phyloP scores from a whole-genome alignment of 1,284 basidiomycete species.

The Moesziomyces sp. region DNA sequence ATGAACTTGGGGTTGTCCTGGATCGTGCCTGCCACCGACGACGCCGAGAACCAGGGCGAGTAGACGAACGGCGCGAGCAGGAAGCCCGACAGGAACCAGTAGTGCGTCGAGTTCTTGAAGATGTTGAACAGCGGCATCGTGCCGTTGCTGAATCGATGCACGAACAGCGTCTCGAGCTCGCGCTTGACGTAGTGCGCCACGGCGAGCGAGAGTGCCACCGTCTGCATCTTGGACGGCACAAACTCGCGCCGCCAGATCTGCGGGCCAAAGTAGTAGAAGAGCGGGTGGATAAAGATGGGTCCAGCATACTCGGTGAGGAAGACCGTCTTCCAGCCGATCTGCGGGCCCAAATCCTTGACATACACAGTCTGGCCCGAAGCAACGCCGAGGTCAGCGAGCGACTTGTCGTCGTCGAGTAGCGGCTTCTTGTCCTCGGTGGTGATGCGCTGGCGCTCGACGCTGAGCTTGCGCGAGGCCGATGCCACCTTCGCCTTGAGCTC shows the following conservation, averaged over 20 bases:
- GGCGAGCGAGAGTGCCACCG: conserved; percentile 81
- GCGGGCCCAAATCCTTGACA: conserved; percentile 66
- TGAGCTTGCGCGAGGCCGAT: conserved; percentile 36
- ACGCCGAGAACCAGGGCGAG: conserved; percentile 74
- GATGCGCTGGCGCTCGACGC: conserved; percentile 58
- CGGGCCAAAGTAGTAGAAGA: conserved; percentile 80
- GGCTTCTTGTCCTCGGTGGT: conserved; percentile 59
- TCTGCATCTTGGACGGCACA: conserved; percentile 82
- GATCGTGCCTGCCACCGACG: conserved; percentile 76
- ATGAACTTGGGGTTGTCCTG: conserved; percentile 79
- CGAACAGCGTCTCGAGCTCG: conserved; percentile 89
- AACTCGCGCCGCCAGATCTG: conserved; percentile 76
- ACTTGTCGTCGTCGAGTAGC: conserved; percentile 55
- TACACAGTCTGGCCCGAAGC: conserved; percentile 47
- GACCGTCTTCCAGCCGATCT: conserved; percentile 65
- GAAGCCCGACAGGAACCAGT: conserved; percentile 79
- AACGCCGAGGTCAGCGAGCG: conserved; percentile 45
- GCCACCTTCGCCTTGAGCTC: conserved; percentile 59
- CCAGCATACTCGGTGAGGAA: conserved; percentile 72
- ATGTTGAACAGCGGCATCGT: conserved; percentile 91
- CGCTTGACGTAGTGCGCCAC: conserved; percentile 91
- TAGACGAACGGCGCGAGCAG: conserved; percentile 44
- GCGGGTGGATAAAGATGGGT: conserved; percentile 89
- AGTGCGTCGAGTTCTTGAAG: conserved; percentile 76
- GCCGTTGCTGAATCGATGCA: conserved; percentile 85